phyloP scores from a whole-genome alignment of 2,329 filamentous ascomycete genomes.

The Rutstroemia sp. region DNA sequence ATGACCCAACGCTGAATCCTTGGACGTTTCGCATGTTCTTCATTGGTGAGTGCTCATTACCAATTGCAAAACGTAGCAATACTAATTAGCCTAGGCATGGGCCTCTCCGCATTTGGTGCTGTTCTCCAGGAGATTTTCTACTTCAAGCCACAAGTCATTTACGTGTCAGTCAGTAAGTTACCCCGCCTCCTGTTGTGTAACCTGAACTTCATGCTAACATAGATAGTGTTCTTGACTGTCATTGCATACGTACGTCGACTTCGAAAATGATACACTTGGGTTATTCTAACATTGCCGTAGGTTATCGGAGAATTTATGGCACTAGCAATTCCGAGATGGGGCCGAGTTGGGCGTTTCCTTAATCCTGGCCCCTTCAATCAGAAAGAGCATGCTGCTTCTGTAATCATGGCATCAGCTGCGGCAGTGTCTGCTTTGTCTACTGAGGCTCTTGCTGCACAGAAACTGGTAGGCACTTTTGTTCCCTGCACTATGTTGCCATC shows the following conservation, averaged over 20 bases:
- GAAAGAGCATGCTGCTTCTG: conserved; percentile 61
- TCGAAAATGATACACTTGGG: too few relatives aligned
- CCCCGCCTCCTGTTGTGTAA: not conserved
- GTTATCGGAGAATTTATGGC: conserved; percentile 31
- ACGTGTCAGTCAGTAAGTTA: conserved; percentile 31
- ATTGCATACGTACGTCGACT: conserved; percentile 32
- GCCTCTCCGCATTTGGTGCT: conserved; percentile 31
- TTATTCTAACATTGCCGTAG: conserved; percentile 26
- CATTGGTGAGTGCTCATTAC: conserved; percentile 25
- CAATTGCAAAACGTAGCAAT: not conserved
- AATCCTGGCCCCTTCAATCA: conserved; percentile 63
- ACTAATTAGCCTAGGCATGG: conserved; percentile 22
- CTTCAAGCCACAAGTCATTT: conserved; percentile 41
- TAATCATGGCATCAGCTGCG: conserved; percentile 40
- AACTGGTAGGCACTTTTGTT: conserved; percentile 28
- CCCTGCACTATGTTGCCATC: too few relatives aligned
- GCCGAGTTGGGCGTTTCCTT: conserved; percentile 39
- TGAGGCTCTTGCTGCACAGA: conserved; percentile 63
- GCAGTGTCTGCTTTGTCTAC: conserved; percentile 49
- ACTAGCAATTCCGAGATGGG: conserved; percentile 29
- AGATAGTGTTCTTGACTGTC: conserved; percentile 35
- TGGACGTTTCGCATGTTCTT: conserved; percentile 35
- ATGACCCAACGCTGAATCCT: conserved; percentile 19
- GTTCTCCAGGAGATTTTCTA: conserved; percentile 38
- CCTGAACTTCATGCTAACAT: not conserved